Conservation (phyloP, 345 rosid species). For the Orychophragmus violaceus region DNA sequence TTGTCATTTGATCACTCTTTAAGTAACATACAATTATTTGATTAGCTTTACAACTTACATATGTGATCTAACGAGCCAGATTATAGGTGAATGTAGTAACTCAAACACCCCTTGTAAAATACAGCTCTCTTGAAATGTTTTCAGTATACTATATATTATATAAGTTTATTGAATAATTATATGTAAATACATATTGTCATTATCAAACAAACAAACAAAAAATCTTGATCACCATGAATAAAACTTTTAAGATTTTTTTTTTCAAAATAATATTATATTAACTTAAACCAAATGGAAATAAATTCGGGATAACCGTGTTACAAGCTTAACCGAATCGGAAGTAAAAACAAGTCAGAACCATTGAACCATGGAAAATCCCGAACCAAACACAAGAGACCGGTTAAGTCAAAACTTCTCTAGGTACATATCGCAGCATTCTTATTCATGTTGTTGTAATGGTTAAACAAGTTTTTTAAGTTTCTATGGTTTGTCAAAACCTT, state of each 20-base stretch:
- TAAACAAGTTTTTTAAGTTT: no score
- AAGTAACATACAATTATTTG: neutral
- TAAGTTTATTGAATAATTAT: no score
- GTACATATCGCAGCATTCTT: no score
- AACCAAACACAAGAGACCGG: no score
- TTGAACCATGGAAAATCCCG: no score
- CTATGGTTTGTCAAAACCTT: no score
- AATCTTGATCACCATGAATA: neutral
- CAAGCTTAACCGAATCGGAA: no score
- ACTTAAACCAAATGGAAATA: neutral
- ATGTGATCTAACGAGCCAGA: neutral
- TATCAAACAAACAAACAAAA: neutral
- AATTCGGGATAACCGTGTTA: no score
- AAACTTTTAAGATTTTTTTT: neutral
- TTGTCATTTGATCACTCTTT: conserved; percentile 1
- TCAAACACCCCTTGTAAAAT: neutral
- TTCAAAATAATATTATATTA: neutral
- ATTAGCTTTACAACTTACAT: neutral
- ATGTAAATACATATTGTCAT: neutral
- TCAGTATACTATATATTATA: no score
- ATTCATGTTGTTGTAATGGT: no score
- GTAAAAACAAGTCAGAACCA: no score
- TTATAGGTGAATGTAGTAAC: neutral
- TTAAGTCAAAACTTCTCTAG: no score
- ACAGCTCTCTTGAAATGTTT: neutral